These are phyloP conservation scores for Mycosphaerella sp. DNA, from an alignment of 2,329 filamentous ascomycete species.

Conservation along the genomic window DNA sequence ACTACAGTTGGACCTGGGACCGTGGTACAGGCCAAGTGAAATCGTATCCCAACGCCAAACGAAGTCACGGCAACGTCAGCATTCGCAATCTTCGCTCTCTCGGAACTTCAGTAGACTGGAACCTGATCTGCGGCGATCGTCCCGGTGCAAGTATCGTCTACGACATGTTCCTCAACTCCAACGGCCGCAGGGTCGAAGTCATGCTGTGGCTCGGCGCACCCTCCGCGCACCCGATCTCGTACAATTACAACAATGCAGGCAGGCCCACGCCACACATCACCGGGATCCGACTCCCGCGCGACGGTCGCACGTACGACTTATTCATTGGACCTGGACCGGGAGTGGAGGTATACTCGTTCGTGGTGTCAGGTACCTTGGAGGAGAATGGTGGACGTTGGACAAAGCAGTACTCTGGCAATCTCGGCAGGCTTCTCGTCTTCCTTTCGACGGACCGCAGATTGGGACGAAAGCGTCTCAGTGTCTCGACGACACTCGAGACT, in stretches of 20 bases:
- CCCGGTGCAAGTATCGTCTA: not conserved
- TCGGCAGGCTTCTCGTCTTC: not conserved
- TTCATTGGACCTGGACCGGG: not conserved
- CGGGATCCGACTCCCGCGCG: not conserved
- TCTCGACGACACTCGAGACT: not conserved
- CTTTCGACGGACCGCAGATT: not conserved
- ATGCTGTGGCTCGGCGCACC: not conserved
- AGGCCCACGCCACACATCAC: too few relatives aligned
- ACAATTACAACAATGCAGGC: not conserved
- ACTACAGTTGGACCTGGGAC: not conserved
- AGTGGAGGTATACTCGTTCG: not conserved
- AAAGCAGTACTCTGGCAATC: not conserved
- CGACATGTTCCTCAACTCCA: not conserved
- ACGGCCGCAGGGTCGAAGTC: not conserved
- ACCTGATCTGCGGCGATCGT: not conserved
- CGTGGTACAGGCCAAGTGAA: not conserved
- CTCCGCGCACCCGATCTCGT: not conserved
- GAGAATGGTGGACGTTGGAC: not conserved
- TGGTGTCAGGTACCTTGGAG: not conserved
- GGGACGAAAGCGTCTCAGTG: not conserved
- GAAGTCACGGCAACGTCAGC: not conserved
- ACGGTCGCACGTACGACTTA: not conserved
- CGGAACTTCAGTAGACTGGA: not conserved
- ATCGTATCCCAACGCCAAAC: not conserved
- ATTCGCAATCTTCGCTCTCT: not conserved